phyloP scores from a whole-genome alignment of 805 yeast species.

The Pichia gijzeniarum region DNA sequence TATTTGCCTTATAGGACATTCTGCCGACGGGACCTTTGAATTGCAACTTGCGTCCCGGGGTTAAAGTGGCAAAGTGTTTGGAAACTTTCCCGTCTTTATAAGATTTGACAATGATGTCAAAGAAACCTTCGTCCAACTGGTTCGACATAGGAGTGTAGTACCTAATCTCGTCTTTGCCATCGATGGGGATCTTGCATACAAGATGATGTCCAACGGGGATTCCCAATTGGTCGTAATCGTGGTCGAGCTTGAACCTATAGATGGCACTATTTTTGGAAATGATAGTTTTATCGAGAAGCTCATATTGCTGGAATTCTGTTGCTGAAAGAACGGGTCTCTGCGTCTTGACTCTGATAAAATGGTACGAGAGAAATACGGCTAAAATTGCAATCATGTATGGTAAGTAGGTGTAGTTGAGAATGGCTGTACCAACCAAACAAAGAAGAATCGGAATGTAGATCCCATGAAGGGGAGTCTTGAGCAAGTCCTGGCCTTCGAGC shows the following conservation, averaged over 20 bases:
- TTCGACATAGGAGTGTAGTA: constrained; percentile 76
- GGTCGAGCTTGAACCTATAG: constrained; percentile 60
- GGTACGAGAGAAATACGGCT: constrained; percentile 32
- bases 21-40: constrained; percentile 80
- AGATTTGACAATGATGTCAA: constrained; percentile 72
- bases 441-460: constrained; percentile 63
- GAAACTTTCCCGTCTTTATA: constrained; percentile 69
- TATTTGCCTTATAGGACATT: constrained; percentile 50
- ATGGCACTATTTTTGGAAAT: constrained; percentile 66
- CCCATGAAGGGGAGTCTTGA: constrained; percentile 70
- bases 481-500: constrained; percentile 35
- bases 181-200: constrained; percentile 45
- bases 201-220: constrained; percentile 74
- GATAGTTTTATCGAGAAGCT: constrained; percentile 66
- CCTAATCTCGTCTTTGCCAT: constrained; percentile 50
- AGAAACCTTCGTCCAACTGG: constrained; percentile 62
- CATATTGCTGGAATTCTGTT: constrained; percentile 57
- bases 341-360: constrained; percentile 32
- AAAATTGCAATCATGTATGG: constrained; percentile 39
- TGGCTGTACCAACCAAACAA: constrained; percentile 51
- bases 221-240: constrained; percentile 53
- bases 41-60: constrained; percentile 58
- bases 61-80: constrained; percentile 54
- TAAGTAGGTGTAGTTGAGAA: constrained; percentile 45
- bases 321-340: constrained; percentile 38